These are phyloP conservation scores for Pichia sp. DNA, from an alignment of 1,139 yeast genomes.

Conservation along the genomic window DNA sequence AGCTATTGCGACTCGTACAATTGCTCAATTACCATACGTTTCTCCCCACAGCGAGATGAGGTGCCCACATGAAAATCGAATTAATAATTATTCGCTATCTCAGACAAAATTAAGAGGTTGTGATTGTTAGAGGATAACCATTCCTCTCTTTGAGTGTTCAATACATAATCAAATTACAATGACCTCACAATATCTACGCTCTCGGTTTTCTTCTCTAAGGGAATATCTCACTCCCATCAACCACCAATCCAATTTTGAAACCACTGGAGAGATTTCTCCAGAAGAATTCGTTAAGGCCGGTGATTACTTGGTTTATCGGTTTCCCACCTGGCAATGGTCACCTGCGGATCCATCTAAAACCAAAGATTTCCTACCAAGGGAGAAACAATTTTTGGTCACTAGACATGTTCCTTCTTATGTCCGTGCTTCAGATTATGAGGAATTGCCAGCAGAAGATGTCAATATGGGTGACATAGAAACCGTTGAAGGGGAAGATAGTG, in stretches of 20 bases:
- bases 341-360: slow-evolving; percentile 52
- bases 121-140: no score
- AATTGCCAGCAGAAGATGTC: slow-evolving; percentile 31
- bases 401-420: slow-evolving; percentile 81
- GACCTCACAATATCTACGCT: slow-evolving; percentile 39
- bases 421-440: slow-evolving; percentile 52
- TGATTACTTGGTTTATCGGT: slow-evolving; percentile 81
- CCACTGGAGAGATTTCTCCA: slow-evolving; percentile 89
- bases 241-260: slow-evolving; percentile 70
- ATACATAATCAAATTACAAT: no score
- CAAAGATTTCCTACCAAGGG: slow-evolving; percentile 71
- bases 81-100: no score
- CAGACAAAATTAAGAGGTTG: no score
- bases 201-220: slow-evolving; percentile 75
- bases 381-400: slow-evolving; percentile 81
- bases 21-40: no score
- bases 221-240: slow-evolving; percentile 90
- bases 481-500: neutral
- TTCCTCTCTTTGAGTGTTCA: no score
- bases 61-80: no score
- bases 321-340: slow-evolving; percentile 97
- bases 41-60: no score
- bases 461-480: slow-evolving; percentile 12
- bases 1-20: no score
- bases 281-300: slow-evolving; percentile 91